Evolutionary conservation across 306 rosid genomes (phyloP), one percentile per base, ranked within the genome.

Genomic region (Quercus ilex): DNA sequence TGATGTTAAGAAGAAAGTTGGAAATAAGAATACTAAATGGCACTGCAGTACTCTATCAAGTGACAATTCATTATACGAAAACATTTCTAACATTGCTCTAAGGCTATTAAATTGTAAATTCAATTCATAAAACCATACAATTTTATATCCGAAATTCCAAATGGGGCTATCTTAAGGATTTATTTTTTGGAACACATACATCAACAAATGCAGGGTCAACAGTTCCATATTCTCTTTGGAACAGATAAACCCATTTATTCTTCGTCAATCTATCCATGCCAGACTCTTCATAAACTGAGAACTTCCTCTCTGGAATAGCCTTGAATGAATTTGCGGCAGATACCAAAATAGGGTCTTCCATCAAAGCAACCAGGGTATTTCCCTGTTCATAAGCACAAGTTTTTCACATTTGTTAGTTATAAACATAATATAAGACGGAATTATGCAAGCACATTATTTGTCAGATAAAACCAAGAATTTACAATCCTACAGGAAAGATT

Each of bases 161-260:
- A 33, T 12, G 38, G 72, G 51, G 1, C 11, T 31, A 35, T 64
- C 21, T 5, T 15, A 15, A 6, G 1, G 30, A 15, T 14, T 30
- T 5, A 4, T 18, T 63, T 3, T 3, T 13, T 49, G 53, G 53
- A 49, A 49, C 49, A 76, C 83, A 74, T 83, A 94, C 99, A 85
- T 91, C 74, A 5, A 92, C 97, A 0, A 72, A 38, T 26, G 89
- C 85, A n/a, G 94, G 97, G 74, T 91, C 88, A 25, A 90, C 97
- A 11, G 91, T 92, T 67, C 92, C 99, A 84, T 87, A 91, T 89
- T 94, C 99, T 77, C 84, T 85, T 82, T 94, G 99, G 88, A 92
- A 94, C 51, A 91, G 53, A 76, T 92, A 94, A 68, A 94, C 91
- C 92, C 85, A 87, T 87, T 85, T 94, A 64, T 79, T 52, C 33